Percentiles rank a stretch among this genome's conserved stretches.
These are phyloP conservation scores for Candida coleopterorum DNA, from an alignment of 805 yeast genomes.

Conservation along the genomic window DNA sequence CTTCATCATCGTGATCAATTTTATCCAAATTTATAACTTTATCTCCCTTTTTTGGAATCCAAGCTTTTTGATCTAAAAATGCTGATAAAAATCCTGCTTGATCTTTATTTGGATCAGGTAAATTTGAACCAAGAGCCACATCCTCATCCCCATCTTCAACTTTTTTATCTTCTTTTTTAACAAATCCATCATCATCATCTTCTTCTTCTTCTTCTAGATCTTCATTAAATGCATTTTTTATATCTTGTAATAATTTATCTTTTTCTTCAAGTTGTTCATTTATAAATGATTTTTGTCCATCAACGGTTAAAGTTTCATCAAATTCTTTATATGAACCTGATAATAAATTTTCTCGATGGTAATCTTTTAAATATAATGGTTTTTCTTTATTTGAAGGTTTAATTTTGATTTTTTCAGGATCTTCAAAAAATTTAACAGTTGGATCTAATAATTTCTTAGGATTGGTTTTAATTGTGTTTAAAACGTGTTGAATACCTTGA, in stretches of 20 bases:
- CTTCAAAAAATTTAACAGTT: conserved; percentile 69
- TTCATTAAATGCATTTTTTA: conserved; percentile 57
- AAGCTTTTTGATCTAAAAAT: conserved; percentile 73
- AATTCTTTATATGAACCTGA: conserved; percentile 56
- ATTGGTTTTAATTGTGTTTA: conserved; percentile 62
- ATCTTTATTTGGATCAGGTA: conserved; percentile 59
- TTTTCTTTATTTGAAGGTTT: conserved; percentile 23
- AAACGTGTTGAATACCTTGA: conserved; percentile 65
- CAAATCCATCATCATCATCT: conserved; percentile 41
- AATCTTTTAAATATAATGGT: conserved; percentile 87
- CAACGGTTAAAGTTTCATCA: conserved; percentile 42
- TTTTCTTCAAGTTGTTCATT: conserved; percentile 75
- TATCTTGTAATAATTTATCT: conserved; percentile 67
- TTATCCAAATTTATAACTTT: conserved; percentile 49
- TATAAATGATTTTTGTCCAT: conserved; percentile 63
- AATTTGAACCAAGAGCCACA: conserved; percentile 9
- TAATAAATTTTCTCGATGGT: conserved; percentile 80
- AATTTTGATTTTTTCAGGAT: conserved; percentile 37
- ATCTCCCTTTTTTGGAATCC: conserved; percentile 77
- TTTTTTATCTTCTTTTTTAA: conserved; percentile 45
- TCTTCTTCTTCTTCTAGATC: conserved; percentile 43
- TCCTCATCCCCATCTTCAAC: conserved; percentile 17
- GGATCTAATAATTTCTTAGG: conserved; percentile 66
- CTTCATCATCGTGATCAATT: conserved; percentile 58
- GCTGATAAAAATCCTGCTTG: conserved; percentile 68